phyloP scores from a whole-genome alignment of 768 basidiomycete genomes.

The Phlebiopsis flavidoalba region DNA sequence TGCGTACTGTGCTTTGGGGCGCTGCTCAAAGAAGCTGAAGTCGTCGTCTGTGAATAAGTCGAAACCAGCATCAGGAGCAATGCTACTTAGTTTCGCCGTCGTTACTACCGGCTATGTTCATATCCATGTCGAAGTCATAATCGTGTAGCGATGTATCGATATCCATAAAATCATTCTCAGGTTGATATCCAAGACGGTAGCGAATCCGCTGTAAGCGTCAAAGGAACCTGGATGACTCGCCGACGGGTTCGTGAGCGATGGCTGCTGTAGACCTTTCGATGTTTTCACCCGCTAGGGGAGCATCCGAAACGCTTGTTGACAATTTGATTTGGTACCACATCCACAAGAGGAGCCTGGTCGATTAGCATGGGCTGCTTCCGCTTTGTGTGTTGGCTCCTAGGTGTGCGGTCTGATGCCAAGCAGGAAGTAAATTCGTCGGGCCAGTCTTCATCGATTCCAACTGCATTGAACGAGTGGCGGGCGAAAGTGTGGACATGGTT shows the following conservation, averaged over 20 bases:
- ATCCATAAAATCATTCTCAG: slow-evolving; percentile 30
- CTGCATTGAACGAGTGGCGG: neutral
- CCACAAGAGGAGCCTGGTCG: neutral
- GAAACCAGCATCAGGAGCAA: slow-evolving; percentile 28
- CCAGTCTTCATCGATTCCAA: neutral
- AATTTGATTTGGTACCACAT: neutral
- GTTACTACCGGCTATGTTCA: slow-evolving; percentile 35
- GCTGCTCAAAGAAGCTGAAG: slow-evolving; percentile 84
- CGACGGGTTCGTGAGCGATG: neutral
- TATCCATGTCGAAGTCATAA: slow-evolving; percentile 36
- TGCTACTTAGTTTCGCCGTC: slow-evolving; percentile 25
- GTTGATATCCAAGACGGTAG: slow-evolving; percentile 18
- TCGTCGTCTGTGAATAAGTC: slow-evolving; percentile 75
- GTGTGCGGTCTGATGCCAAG: neutral
- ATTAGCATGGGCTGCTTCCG: neutral
- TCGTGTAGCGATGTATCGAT: slow-evolving; percentile 20
- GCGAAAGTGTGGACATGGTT: neutral
- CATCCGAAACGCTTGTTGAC: neutral
- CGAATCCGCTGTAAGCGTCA: slow-evolving; percentile 21
- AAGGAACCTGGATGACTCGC: neutral
- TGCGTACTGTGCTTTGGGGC: slow-evolving; percentile 31
- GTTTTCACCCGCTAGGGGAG: neutral
- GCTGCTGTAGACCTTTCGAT: no score
- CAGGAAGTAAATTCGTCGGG: neutral
- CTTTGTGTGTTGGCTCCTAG: neutral